phyloP scores from a whole-genome alignment of 164 flowering plant genomes.

The Macadamia integrifolia region DNA sequence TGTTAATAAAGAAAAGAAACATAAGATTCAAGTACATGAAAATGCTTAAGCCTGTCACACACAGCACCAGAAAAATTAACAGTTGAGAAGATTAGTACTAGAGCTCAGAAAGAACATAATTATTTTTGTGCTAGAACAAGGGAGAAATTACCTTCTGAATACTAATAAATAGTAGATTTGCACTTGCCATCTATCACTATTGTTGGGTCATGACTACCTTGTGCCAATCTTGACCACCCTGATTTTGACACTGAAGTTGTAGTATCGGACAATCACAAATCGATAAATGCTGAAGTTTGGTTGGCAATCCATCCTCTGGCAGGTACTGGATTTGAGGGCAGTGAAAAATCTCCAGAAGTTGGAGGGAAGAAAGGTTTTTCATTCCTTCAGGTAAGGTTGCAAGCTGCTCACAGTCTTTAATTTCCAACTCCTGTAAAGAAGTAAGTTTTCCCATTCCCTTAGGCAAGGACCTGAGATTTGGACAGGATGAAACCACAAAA shows the following conservation, averaged over 20 bases:
- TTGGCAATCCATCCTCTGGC: not conserved
- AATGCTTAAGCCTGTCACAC: too few species aligned
- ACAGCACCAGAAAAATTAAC: too few species aligned
- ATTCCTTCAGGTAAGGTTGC: constrained; percentile 4
- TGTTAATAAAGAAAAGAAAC: too few species aligned
- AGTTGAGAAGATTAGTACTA: too few species aligned
- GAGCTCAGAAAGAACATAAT: too few species aligned
- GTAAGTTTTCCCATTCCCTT: not conserved
- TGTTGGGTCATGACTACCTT: not conserved
- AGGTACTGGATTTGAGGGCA: not conserved
- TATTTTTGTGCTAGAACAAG: not conserved
- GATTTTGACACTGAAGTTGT: not conserved
- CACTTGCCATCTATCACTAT: not conserved
- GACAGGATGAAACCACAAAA: not conserved
- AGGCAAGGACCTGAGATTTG: constrained; percentile 8
- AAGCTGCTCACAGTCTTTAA: constrained; percentile 3
- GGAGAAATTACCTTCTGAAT: not conserved
- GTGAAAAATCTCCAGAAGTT: not conserved
- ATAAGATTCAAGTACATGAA: too few species aligned
- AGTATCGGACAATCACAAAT: not conserved
- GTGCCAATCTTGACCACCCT: not conserved
- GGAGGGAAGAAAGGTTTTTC: constrained; percentile 3
- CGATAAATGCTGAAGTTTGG: not conserved
- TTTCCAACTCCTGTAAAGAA: constrained; percentile 3
- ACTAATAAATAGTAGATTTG: not conserved